Evolutionary conservation across 495 filamentous ascomycete species (phyloP), one percentile per base, ranked within the genome.

Genomic region (Cercophora newfieldiana): DNA sequence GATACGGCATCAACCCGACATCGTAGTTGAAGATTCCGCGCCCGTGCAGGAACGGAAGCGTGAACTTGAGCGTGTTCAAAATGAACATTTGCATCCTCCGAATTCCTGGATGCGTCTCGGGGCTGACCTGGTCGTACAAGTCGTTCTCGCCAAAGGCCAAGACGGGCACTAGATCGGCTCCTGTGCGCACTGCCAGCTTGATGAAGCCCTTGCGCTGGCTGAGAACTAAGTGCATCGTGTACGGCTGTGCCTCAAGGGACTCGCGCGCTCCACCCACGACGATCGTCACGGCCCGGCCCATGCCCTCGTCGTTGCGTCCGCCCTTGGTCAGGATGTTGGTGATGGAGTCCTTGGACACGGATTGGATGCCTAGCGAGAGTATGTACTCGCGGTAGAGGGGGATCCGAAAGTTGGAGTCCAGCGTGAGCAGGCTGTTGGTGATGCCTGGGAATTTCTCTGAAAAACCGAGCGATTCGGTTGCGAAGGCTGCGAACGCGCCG

Each of bases 1-100:
- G 86, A 77, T 98, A 98, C 7, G 95, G 95, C 91, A 98, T 91
- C 60, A 98, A 73, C 0, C 95, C 95, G 1, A 97, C 91, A 74
- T 99, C 95, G 68, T 99, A 98, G 72, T 99, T 99, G 77, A 98
- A 97, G 8, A 98, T 89, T 1, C 95, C 95, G 18, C 93, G 75
- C 1, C 93, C 94, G 78, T 97, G 94, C 64, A 97, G 88, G 29
- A 97, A 78, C 2, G 95, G 95, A 3, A 98, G 82, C 0, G 95
- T 98, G 71, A 97, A 99, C n/a, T 95, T 95, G 76, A 95, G 81
- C 1, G 89, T 79, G 63, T 87, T 88, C 79, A 98, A 94, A 29
- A 95, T 80, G 14, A 89, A 77, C 80, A 95, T 86, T 77, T 99
- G 95, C 19, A 89, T 66, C 72, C 85, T 86, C 75, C 92, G 88